phyloP scores from a whole-genome alignment of 2,329 filamentous ascomycete genomes.

The Stachybotrys chlorohalonatus region DNA sequence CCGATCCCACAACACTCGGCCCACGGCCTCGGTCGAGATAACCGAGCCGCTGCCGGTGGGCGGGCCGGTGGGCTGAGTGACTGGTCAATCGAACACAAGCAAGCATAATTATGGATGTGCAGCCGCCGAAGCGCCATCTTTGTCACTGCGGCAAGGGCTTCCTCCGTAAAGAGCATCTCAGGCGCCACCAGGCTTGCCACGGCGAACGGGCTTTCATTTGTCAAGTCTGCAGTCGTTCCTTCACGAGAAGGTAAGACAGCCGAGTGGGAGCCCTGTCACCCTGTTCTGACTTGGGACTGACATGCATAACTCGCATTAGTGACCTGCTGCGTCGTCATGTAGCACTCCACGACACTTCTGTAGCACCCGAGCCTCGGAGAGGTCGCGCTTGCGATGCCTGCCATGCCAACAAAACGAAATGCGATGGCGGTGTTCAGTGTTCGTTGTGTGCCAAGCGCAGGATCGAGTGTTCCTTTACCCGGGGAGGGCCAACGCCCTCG shows the following conservation, averaged over 20 bases:
- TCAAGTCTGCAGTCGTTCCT: conserved; percentile 25
- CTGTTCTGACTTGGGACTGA: not conserved
- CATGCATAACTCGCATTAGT: conserved; percentile 8
- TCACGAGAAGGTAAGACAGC: conserved; percentile 25
- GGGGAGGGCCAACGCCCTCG: conserved; percentile 1
- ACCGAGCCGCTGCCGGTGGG: not conserved
- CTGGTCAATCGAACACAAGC: not conserved
- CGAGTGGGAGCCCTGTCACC: not conserved
- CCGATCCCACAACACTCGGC: no score
- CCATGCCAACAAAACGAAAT: conserved; percentile 35
- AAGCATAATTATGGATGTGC: not conserved
- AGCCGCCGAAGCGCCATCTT: conserved; percentile 15
- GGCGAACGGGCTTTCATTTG: conserved; percentile 23
- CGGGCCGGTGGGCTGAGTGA: no score
- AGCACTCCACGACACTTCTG: conserved; percentile 21
- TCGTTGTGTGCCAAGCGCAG: conserved; percentile 28
- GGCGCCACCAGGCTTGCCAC: conserved; percentile 30
- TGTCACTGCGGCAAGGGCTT: conserved; percentile 32
- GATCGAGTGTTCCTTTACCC: conserved; percentile 26
- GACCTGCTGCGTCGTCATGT: conserved; percentile 29
- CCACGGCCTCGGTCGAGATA: not conserved
- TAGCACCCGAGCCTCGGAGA: conserved; percentile 20
- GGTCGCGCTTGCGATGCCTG: conserved; percentile 33
- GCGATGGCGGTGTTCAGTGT: conserved; percentile 29
- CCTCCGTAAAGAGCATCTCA: conserved; percentile 29